Percentiles rank a stretch among this genome's conserved stretches.
Conservation (phyloP, 805 yeast genomes). For the Ogataea parapolymorpha region DNA sequence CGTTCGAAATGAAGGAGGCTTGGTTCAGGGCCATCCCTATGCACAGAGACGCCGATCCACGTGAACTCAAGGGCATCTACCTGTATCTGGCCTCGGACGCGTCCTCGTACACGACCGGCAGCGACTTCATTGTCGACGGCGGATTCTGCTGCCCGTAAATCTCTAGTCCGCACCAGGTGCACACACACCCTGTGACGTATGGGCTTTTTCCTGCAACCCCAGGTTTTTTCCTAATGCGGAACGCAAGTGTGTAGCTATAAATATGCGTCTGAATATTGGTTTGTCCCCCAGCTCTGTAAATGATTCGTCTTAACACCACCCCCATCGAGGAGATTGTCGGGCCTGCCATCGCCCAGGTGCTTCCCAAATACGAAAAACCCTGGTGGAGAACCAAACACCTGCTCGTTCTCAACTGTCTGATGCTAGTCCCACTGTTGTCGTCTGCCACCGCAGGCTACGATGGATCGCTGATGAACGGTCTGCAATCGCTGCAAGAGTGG, state of each 20-base stretch:
- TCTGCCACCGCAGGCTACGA: slow-evolving; percentile 44
- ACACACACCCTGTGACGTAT: slow-evolving; percentile 7
- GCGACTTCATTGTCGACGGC: slow-evolving; percentile 45
- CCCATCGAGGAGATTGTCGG: slow-evolving; percentile 22
- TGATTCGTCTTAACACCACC: slow-evolving; percentile 3
- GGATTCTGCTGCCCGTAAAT: slow-evolving; percentile 29
- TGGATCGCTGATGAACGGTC: slow-evolving; percentile 44
- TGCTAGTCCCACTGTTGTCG: slow-evolving; percentile 33
- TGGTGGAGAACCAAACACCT: slow-evolving; percentile 40
- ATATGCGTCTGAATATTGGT: too few relatives aligned
- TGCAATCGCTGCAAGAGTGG: slow-evolving; percentile 42
- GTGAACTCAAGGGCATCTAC: slow-evolving; percentile 48
- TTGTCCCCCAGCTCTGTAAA: not conserved
- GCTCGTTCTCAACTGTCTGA: slow-evolving; percentile 33
- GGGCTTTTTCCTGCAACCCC: slow-evolving; percentile 2
- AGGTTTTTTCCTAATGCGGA: slow-evolving; percentile 1
- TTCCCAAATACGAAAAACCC: slow-evolving; percentile 27
- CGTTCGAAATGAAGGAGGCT: slow-evolving; percentile 23
- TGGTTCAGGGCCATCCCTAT: slow-evolving; percentile 34
- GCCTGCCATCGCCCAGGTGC: slow-evolving; percentile 16
- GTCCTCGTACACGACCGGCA: slow-evolving; percentile 44
- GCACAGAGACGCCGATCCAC: slow-evolving; percentile 45
- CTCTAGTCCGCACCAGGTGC: slow-evolving; percentile 1
- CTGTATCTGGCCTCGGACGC: slow-evolving; percentile 50
- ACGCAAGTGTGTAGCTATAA: too few relatives aligned